Evolutionary conservation across 805 yeast species (phyloP).

Genomic region (Yamadazyma endophytica): DNA sequence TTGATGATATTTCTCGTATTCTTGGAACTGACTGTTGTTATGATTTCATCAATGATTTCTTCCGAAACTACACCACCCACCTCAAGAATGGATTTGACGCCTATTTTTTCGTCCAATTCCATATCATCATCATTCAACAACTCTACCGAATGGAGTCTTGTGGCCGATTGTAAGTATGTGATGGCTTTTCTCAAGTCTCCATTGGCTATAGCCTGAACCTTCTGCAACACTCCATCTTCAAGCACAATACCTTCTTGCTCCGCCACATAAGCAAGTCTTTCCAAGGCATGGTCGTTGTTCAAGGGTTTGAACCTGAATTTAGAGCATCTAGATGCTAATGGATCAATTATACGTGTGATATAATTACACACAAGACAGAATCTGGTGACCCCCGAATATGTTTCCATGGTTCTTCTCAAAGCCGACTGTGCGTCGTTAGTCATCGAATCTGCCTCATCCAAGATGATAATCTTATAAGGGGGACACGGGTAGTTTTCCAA

Average conservation of each 20-base stretch:
- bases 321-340: conserved; percentile 93
- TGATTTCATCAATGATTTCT: conserved; percentile 37
- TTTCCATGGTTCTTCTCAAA: conserved; percentile 81
- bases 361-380: conserved; percentile 95
- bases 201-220: conserved; percentile 65
- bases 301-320: conserved; percentile 86
- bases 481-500: conserved; percentile 85
- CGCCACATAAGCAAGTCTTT: conserved; percentile 60
- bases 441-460: conserved; percentile 98
- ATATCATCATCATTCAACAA: conserved; percentile 16
- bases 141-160: conserved; percentile 19
- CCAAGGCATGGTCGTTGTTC: conserved; percentile 65
- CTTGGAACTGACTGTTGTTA: conserved; percentile 26
- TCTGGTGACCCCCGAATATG: conserved; percentile 80
- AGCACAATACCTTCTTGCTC: conserved; percentile 30
- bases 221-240: conserved; percentile 51
- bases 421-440: conserved; percentile 96
- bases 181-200: conserved; percentile 96
- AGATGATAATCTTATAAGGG: conserved; percentile 86
- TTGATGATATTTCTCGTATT: conserved; percentile 27
- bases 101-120: conserved; percentile 33
- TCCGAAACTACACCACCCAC: conserved; percentile 73
- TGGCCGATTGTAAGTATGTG: conserved; percentile 81
- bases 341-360: conserved; percentile 94
- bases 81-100: conserved; percentile 52